phyloP scores from a whole-genome alignment of 495 filamentous ascomycete genomes.

The Pyrenula massariospora region DNA sequence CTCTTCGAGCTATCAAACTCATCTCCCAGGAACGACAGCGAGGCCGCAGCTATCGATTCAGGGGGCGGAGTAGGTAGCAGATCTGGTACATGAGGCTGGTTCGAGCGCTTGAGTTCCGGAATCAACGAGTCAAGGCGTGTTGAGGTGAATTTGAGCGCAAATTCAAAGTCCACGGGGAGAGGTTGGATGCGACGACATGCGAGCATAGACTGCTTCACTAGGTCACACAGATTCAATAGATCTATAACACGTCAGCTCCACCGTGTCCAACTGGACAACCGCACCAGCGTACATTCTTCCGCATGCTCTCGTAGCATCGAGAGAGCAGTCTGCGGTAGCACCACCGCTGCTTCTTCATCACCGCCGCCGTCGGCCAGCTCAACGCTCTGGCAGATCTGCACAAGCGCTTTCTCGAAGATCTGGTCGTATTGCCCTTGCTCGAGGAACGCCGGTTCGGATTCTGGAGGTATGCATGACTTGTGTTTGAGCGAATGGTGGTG shows the following conservation, averaged over 20 bases:
- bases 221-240: constrained; percentile 41
- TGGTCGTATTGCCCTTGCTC: constrained; percentile 34
- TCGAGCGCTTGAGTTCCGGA: constrained; percentile 22
- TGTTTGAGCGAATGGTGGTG: constrained; percentile 30
- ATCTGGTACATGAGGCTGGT: constrained; percentile 20
- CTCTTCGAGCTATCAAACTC: constrained; percentile 36
- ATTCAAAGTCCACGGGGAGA: constrained; percentile 58
- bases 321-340: constrained; percentile 13
- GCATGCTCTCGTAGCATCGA: constrained; percentile 42
- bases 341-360: neutral
- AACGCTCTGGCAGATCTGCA: constrained; percentile 33
- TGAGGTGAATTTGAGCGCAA: constrained; percentile 35
- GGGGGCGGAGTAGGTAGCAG: constrained; percentile 35
- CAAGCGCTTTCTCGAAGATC: constrained; percentile 46
- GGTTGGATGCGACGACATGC: constrained; percentile 46
- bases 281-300: constrained; percentile 48
- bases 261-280: constrained; percentile 2
- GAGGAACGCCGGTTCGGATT: constrained; percentile 25
- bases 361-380: constrained; percentile 15
- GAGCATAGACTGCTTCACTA: constrained; percentile 50
- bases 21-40: constrained; percentile 34
- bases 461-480: constrained; percentile 11
- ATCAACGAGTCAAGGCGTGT: constrained; percentile 27
- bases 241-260: constrained; percentile 23
- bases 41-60: constrained; percentile 15